These are phyloP conservation scores for Jamesozyma lodderae DNA, from an alignment of 805 yeast species.

Conservation along the genomic window DNA sequence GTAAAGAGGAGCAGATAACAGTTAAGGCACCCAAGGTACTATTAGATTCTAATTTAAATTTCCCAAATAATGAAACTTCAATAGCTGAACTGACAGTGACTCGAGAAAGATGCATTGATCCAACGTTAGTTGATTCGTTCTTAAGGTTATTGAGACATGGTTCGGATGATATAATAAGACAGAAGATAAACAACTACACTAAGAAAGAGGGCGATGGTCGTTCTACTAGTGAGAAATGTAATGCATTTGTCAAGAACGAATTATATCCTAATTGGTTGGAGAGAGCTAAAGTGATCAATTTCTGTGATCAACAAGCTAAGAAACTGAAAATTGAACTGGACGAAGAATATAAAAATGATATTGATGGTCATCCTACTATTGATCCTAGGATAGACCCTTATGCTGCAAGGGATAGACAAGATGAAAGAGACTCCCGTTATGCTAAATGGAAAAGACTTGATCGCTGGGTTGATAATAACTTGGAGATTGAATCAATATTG, in stretches of 20 bases:
- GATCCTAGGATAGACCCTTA: conserved; percentile 42
- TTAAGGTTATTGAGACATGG: conserved; percentile 24
- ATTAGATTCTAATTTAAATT: conserved; percentile 14
- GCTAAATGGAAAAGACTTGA: conserved; percentile 23
- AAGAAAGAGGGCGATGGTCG: conserved; percentile 8
- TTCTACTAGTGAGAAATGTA: conserved; percentile 25
- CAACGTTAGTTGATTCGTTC: conserved; percentile 26
- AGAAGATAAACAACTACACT: conserved; percentile 34
- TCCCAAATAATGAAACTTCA: conserved; percentile 9
- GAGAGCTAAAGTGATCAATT: conserved; percentile 34
- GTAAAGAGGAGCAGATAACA: neutral
- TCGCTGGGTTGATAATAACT: conserved; percentile 35
- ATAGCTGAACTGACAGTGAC: conserved; percentile 17
- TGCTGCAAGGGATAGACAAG: conserved; percentile 34
- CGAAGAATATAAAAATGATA: conserved; percentile 11
- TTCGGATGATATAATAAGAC: conserved; percentile 40
- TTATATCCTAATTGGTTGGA: conserved; percentile 42
- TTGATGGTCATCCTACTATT: conserved; percentile 15
- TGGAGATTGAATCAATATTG: conserved; percentile 35
- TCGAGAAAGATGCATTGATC: conserved; percentile 24
- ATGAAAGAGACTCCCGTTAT: conserved; percentile 25
- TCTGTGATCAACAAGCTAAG: conserved; percentile 32
- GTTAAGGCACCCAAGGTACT: conserved; percentile 7
- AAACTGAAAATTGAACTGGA: conserved; percentile 28
- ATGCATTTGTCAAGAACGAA: conserved; percentile 29